A percentile compares a stretch with the other conserved stretches of the same genome.
phyloP scores from a whole-genome alignment of 352 stramenopile species.

The Phytophthora foliorum region DNA sequence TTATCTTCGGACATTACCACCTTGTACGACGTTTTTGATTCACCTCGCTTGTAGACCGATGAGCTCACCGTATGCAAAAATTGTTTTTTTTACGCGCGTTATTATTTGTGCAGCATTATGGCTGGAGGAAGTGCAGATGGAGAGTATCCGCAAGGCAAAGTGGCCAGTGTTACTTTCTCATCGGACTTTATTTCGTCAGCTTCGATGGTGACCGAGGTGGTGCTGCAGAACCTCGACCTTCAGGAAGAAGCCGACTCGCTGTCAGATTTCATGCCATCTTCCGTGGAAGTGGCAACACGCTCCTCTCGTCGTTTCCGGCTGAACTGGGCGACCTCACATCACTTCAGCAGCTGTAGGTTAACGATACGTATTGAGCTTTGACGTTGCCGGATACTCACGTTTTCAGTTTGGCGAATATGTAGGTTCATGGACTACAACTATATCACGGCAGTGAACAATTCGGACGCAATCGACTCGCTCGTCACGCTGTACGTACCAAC shows the following conservation, averaged over 20 bases:
- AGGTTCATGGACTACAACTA: slow-evolving; percentile 46
- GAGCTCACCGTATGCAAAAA: neutral
- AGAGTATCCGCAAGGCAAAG: slow-evolving; percentile 42
- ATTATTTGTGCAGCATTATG: slow-evolving; percentile 27
- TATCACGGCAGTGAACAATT: slow-evolving; percentile 27
- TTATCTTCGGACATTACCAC: slow-evolving; percentile 29
- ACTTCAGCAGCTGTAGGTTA: slow-evolving; percentile 34
- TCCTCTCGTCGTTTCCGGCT: slow-evolving; percentile 33
- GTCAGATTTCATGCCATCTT: slow-evolving; percentile 24
- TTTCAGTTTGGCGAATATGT: slow-evolving; percentile 2
- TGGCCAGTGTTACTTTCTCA: slow-evolving; percentile 37
- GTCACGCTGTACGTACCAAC: slow-evolving; percentile 26
- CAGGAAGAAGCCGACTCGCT: slow-evolving; percentile 17
- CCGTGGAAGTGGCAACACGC: slow-evolving; percentile 31
- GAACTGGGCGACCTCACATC: slow-evolving; percentile 23
- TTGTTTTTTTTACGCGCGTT: neutral
- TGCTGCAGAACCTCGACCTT: slow-evolving; percentile 42
- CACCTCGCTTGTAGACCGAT: neutral
- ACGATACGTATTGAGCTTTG: neutral
- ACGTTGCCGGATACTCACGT: neutral
- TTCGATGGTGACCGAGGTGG: slow-evolving; percentile 30
- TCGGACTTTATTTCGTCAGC: slow-evolving; percentile 29
- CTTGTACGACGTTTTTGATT: slow-evolving; percentile 25
- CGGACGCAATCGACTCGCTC: slow-evolving; percentile 32
- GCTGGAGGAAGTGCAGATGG: slow-evolving; percentile 23